These are phyloP conservation scores for Fusarium sp. DNA, from an alignment of 2,329 filamentous ascomycete species.

Conservation along the genomic window DNA sequence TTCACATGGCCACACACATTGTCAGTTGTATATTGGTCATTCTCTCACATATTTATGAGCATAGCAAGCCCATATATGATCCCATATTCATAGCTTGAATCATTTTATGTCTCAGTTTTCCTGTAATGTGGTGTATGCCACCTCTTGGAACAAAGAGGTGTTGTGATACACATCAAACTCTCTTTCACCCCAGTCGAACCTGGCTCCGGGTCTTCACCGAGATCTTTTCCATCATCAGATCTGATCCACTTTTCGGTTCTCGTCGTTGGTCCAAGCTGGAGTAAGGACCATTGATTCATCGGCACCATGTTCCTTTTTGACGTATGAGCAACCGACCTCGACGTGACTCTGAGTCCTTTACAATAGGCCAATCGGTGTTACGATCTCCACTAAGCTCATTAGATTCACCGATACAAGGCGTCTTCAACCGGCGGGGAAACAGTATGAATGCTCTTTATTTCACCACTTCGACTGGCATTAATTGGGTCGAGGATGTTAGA, in stretches of 20 bases:
- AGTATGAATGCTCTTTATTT: neutral
- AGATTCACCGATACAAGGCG: slow-evolving; percentile 33
- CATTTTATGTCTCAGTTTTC: neutral
- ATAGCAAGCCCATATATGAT: slow-evolving; percentile 27
- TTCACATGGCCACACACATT: slow-evolving; percentile 5
- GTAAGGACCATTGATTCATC: slow-evolving; percentile 9
- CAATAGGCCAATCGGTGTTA: slow-evolving; percentile 5
- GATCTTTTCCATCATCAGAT: slow-evolving; percentile 37
- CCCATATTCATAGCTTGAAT: slow-evolving; percentile 19
- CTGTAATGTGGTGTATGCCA: neutral
- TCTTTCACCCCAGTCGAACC: neutral
- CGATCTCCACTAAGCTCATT: slow-evolving; percentile 5
- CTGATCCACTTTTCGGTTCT: slow-evolving; percentile 15
- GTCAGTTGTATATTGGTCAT: slow-evolving; percentile 5
- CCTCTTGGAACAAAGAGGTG: slow-evolving; percentile 3
- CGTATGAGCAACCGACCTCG: slow-evolving; percentile 12
- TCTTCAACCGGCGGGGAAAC: slow-evolving; percentile 16
- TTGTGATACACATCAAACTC: slow-evolving; percentile 11
- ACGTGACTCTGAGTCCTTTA: neutral
- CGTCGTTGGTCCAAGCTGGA: slow-evolving; percentile 16
- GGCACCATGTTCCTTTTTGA: slow-evolving; percentile 2
- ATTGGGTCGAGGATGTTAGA: neutral
- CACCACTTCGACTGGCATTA: neutral
- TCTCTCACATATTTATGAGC: slow-evolving; percentile 8
- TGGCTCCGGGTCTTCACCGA: slow-evolving; percentile 35